A percentile compares a stretch with the other conserved stretches of the same genome.
These are phyloP conservation scores for Mrakia frigida DNA, from an alignment of 768 basidiomycete genomes.

Conservation along the genomic window DNA sequence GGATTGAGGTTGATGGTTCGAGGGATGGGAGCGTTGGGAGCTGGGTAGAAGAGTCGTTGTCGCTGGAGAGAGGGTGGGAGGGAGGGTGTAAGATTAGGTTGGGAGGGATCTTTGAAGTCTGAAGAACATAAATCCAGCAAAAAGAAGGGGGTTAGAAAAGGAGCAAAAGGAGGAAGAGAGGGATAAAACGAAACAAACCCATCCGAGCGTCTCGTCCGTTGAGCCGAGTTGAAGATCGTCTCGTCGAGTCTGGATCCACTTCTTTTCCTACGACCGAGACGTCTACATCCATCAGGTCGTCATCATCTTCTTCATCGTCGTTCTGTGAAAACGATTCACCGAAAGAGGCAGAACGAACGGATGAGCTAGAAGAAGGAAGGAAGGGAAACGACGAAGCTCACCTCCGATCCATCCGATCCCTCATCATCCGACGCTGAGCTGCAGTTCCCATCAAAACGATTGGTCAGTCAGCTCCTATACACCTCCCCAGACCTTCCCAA, in stretches of 20 bases:
- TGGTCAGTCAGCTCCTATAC: constrained; percentile 2
- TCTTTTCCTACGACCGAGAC: constrained; percentile 35
- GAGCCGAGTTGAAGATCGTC: constrained; percentile 5
- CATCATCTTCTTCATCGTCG: constrained; percentile 35
- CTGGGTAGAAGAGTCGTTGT: constrained; percentile 40
- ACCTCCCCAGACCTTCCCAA: neutral
- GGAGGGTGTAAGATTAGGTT: constrained; percentile 37
- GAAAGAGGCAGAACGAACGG: neutral
- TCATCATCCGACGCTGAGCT: constrained; percentile 30
- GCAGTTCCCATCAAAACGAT: neutral
- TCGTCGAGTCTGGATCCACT: constrained; percentile 25
- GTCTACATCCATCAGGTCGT: constrained; percentile 36
- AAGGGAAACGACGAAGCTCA: constrained; percentile 51
- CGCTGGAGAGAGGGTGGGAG: constrained; percentile 42
- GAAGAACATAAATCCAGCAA: constrained; percentile 26
- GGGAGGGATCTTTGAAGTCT: neutral
- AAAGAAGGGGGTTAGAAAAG: neutral
- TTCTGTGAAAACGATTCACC: constrained; percentile 30
- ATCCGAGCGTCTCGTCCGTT: constrained; percentile 17
- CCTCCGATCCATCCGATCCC: constrained; percentile 44
- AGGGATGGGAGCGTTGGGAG: constrained; percentile 35
- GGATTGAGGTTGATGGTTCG: constrained; percentile 81
- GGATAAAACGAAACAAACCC: neutral
- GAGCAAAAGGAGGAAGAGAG: neutral
- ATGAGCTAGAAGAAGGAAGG: neutral